Evolutionary conservation across 176 grass and related monocot species (phyloP).

Genomic region (Oryza longistaminata): DNA sequence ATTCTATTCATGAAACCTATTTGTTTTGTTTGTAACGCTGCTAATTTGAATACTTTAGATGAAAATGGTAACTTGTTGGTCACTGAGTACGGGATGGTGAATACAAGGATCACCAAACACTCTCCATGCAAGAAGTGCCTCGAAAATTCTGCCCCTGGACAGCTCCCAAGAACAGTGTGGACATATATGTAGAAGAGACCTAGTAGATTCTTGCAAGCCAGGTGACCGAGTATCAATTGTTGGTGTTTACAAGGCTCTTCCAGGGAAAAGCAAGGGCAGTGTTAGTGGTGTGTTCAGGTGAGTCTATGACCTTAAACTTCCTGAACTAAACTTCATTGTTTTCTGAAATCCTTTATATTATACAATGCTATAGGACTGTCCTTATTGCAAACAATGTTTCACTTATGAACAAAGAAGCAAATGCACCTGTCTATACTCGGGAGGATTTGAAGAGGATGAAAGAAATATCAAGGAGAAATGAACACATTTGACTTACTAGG

Average conservation of each 20-base stretch:
- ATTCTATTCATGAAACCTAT: not conserved
- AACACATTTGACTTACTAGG: constrained; percentile 83
- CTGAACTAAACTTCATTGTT: constrained; percentile 4
- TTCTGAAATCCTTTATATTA: constrained; percentile 31
- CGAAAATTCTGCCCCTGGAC: constrained; percentile 97
- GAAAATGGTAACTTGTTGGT: constrained; percentile 90
- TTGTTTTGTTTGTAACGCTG: constrained; percentile 17
- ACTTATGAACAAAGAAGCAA: constrained; percentile 95
- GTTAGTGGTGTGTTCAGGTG: constrained; percentile 98
- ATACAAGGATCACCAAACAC: constrained; percentile 96
- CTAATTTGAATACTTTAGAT: constrained; percentile 56
- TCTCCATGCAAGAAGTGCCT: constrained; percentile 98
- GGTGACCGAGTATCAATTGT: constrained; percentile 97
- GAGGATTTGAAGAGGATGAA: constrained; percentile 91
- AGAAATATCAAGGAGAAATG: constrained; percentile 82
- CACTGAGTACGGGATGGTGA: constrained; percentile 88
- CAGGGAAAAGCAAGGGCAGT: constrained; percentile 98
- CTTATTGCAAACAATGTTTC: constrained; percentile 94
- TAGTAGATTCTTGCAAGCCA: constrained; percentile 98
- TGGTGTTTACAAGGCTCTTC: constrained; percentile 91
- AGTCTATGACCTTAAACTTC: not conserved
- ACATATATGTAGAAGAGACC: constrained; percentile 96
- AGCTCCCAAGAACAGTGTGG: constrained; percentile 92
- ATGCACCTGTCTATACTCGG: constrained; percentile 81
- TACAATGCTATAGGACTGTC: constrained; percentile 65